A percentile compares a stretch with the other conserved stretches of the same genome.
Conservation (phyloP, 352 stramenopile genomes). For the Phytophthora sojae region DNA sequence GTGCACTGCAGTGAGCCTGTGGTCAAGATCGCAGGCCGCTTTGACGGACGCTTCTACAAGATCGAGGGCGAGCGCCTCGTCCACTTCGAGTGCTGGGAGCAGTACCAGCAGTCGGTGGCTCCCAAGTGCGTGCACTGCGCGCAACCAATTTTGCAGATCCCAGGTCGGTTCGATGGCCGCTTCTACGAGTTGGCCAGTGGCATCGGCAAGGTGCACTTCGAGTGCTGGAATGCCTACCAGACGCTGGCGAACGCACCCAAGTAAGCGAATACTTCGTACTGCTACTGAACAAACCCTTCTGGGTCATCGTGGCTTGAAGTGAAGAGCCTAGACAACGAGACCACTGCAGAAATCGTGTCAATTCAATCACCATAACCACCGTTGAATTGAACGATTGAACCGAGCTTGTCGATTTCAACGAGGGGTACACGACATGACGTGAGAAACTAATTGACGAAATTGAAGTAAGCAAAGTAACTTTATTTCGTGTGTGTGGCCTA, state of each 20-base stretch:
- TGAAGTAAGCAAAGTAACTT: conserved; percentile 2
- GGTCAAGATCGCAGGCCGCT: conserved; percentile 71
- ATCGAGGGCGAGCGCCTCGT: conserved; percentile 73
- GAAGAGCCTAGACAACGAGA: conserved; percentile 18
- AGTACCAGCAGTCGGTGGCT: conserved; percentile 75
- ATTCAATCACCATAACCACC: background rate
- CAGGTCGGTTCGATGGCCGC: conserved; percentile 76
- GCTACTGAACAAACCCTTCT: background rate
- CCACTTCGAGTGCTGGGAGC: conserved; percentile 90
- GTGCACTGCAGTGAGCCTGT: conserved; percentile 77
- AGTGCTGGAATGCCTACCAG: conserved; percentile 87
- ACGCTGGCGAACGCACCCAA: conserved; percentile 40
- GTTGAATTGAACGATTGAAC: conserved; percentile 24
- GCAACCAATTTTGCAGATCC: conserved; percentile 78
- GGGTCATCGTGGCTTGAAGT: conserved; percentile 22
- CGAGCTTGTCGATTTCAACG: conserved; percentile 1
- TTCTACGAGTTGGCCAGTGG: conserved; percentile 87
- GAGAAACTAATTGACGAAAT: background rate
- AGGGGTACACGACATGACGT: too few relatives aligned
- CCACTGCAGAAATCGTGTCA: background rate
- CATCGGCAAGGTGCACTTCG: conserved; percentile 85
- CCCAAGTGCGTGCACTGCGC: conserved; percentile 83
- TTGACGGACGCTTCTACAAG: conserved; percentile 90
- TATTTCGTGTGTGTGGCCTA: conserved; percentile 2
- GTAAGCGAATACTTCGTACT: conserved; percentile 9